Base-by-base conservation (phyloP, 768 basidiomycete species). In the Mrakia hoshinonis region DNA sequence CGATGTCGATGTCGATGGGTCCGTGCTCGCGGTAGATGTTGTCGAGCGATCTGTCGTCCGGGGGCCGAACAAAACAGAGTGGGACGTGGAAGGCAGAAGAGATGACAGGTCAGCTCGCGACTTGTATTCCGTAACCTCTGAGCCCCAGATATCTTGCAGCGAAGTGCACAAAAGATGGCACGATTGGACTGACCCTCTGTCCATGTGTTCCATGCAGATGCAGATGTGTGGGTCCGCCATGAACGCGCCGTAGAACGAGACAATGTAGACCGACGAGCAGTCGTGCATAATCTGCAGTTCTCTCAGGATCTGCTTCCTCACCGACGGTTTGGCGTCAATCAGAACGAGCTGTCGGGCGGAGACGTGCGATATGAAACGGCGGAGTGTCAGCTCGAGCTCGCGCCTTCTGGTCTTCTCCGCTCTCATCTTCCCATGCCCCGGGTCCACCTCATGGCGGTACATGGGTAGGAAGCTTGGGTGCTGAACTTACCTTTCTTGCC, bases 241-340 rank as follows among this genome's bases (percentile, higher is more conserved):
- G 81, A 92, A 99, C 66, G 96, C 96, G 73, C 96, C 96, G 78
- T 89, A 94, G 82, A 97, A 99, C 0, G 91, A 93, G 76, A 99
- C 90, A 79, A 99, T 99, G 80, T 92, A 91, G 68, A 85, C 85
- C 9, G 91, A 94, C 75, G 89, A 84, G 81, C 95, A 98, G 80
- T 96, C 90, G 79, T 97, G 92, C 95, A 98, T 95, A 83, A 99
- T 98, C 76, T 97, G 95, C 75, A 99, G 83, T 79, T 99, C 96
- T 65, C 96, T 88, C 47, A 98, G 83, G 76, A 99, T 98, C 82
- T 99, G 96, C 79, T 98, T 99, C 74, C 94, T 85, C 39, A 98
- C 92, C 2, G 91, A 86, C 12, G 93, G 95, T 79, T 97, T 97
- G 38, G 92, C 93, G 81, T 95, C 92, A 79, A 96, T 95, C 73